A percentile compares a stretch with the other conserved stretches of the same genome.
These are phyloP conservation scores for Posidonia oceanica DNA, from an alignment of 116 monocot genomes.

Conservation along the genomic window DNA sequence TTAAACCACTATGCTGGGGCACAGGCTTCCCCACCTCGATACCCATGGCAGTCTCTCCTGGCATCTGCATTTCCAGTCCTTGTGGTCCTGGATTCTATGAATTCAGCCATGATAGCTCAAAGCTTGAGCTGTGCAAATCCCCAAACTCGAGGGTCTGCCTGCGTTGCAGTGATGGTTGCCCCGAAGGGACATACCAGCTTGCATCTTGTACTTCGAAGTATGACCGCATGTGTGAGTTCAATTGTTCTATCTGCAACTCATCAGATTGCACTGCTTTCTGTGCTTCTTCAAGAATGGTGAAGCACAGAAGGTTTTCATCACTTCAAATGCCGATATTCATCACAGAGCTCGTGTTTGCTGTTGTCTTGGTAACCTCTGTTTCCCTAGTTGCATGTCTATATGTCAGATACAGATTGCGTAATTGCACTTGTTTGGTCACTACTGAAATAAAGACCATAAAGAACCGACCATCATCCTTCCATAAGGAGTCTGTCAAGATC, in stretches of 20 bases:
- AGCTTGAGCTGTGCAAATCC: slow-evolving; percentile 41
- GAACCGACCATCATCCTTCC: slow-evolving; percentile 11
- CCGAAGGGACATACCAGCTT: slow-evolving; percentile 31
- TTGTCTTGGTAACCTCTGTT: slow-evolving; percentile 42
- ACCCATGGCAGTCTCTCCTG: slow-evolving; percentile 86
- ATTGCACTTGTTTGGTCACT: slow-evolving; percentile 33
- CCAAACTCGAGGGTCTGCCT: slow-evolving; percentile 64
- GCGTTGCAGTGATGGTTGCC: slow-evolving; percentile 67
- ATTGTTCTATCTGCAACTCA: slow-evolving; percentile 53
- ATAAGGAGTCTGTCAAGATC: slow-evolving; percentile 38
- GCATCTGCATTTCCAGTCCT: slow-evolving; percentile 46
- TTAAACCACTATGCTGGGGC: slow-evolving; percentile 80
- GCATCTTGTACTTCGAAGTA: slow-evolving; percentile 38
- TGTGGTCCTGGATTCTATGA: slow-evolving; percentile 75
- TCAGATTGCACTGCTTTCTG: slow-evolving; percentile 45
- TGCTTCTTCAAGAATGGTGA: slow-evolving; percentile 10
- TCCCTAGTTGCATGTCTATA: slow-evolving; percentile 40
- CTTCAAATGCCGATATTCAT: slow-evolving; percentile 67
- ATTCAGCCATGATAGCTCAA: slow-evolving; percentile 24
- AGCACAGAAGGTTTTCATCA: slow-evolving; percentile 13
- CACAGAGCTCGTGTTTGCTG: slow-evolving; percentile 64
- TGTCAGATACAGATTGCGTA: slow-evolving; percentile 33
- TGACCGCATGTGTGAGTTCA: slow-evolving; percentile 48
- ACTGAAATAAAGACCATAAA: slow-evolving; percentile 7
- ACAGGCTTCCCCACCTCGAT: slow-evolving; percentile 68